Conservation (phyloP, 164 flowering plant species). For the Hamamelis virginiana region DNA sequence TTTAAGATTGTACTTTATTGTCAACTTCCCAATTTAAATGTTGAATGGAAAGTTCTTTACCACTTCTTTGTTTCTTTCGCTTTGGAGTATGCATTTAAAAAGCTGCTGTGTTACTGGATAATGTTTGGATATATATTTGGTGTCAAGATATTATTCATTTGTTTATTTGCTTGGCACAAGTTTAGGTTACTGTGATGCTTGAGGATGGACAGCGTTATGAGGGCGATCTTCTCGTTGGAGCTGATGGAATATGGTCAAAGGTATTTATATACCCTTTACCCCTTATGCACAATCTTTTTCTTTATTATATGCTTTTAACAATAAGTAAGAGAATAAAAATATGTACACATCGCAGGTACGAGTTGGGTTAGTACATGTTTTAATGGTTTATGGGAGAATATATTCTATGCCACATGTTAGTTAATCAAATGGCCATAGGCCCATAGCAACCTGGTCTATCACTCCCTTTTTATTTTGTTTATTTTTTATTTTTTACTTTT, state of each 20-base stretch:
- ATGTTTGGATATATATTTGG: no score
- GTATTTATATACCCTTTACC: slow-evolving; percentile 29
- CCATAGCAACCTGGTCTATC: neutral
- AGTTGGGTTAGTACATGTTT: neutral
- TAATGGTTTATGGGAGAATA: neutral
- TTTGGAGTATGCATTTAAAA: neutral
- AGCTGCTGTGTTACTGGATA: no score
- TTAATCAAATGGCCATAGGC: neutral
- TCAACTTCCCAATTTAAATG: neutral
- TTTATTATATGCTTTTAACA: neutral
- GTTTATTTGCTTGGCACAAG: neutral
- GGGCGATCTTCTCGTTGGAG: slow-evolving; percentile 94
- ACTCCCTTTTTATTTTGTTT: neutral
- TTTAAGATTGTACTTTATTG: neutral
- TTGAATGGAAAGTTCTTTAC: no score
- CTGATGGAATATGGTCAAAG: slow-evolving; percentile 99
- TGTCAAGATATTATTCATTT: neutral
- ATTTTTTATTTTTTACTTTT: neutral
- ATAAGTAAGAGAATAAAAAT: neutral
- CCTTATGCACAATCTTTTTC: neutral
- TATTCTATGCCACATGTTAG: neutral
- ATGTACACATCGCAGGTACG: neutral
- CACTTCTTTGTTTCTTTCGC: neutral
- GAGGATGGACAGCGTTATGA: slow-evolving; percentile 76
- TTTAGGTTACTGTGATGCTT: slow-evolving; percentile 75